phyloP scores from a whole-genome alignment of 1,284 basidiomycete genomes.

The Caloboletus inedulis region DNA sequence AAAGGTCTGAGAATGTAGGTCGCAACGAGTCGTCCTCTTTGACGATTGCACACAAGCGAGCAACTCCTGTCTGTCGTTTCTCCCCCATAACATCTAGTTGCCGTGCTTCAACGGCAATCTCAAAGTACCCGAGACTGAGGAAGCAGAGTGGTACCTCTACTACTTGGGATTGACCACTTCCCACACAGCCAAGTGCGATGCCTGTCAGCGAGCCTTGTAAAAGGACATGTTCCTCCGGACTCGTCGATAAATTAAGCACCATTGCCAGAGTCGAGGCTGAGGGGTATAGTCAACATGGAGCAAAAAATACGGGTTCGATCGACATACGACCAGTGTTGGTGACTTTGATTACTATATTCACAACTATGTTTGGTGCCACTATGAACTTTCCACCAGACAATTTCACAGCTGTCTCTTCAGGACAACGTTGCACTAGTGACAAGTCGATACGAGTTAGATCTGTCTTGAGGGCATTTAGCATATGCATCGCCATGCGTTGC shows the following conservation, averaged over 20 bases:
- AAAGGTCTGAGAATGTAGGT: background rate
- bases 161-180: conserved; percentile 48
- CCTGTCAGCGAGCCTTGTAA: conserved; percentile 65
- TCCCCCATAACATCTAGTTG: conserved; percentile 10
- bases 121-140: conserved; percentile 70
- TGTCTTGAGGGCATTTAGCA: conserved; percentile 71
- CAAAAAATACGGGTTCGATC: background rate
- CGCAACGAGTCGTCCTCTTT: conserved; percentile 12
- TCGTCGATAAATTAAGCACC: conserved; percentile 51
- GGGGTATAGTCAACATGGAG: conserved; percentile 5
- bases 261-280: conserved; percentile 51
- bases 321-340: conserved; percentile 57
- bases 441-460: conserved; percentile 63
- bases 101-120: conserved; percentile 57
- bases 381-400: conserved; percentile 41
- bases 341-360: conserved; percentile 52
- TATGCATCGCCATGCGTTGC: conserved; percentile 70
- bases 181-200: conserved; percentile 57
- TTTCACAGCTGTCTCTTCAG: conserved; percentile 30
- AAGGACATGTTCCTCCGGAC: conserved; percentile 62
- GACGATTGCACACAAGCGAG: conserved; percentile 18
- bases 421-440: conserved; percentile 42
- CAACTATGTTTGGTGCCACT: conserved; percentile 55
- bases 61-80: conserved; percentile 22
- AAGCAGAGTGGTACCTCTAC: conserved; percentile 69